Conservation (phyloP, 2,329 filamentous ascomycete genomes). For the Fusarium pininemorale region DNA sequence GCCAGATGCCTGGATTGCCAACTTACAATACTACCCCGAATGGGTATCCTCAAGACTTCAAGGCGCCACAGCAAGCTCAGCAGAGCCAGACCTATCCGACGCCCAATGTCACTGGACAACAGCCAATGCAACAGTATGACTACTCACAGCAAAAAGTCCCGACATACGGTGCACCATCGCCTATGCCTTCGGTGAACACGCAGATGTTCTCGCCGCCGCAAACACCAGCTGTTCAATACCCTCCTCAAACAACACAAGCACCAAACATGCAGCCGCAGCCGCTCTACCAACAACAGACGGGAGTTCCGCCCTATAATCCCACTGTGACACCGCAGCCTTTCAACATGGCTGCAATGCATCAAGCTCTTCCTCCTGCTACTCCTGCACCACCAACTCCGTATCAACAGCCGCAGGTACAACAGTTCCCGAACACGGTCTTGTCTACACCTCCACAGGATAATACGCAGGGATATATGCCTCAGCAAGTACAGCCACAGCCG, state of each 20-base stretch:
- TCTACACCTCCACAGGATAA: not conserved
- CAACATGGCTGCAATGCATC: constrained; percentile 19
- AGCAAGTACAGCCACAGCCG: not conserved
- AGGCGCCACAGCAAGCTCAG: not conserved
- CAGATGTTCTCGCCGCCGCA: constrained; percentile 8
- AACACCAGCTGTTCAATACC: not conserved
- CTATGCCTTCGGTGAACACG: not conserved
- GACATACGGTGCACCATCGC: not conserved
- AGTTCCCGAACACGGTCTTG: not conserved
- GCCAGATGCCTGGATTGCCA: not conserved
- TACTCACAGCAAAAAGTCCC: not conserved
- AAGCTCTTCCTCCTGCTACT: constrained; percentile 15
- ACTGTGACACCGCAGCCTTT: not conserved
- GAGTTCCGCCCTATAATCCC: not conserved
- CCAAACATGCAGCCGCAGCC: not conserved
- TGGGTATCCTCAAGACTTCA: constrained; percentile 14
- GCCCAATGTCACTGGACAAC: not conserved
- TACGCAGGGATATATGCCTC: not conserved
- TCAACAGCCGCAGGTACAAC: not conserved
- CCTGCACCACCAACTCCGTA: not conserved
- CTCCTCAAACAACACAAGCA: not conserved
- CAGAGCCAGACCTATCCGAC: not conserved
- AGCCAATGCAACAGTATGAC: not conserved
- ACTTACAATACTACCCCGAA: not conserved
- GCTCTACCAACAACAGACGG: not conserved